Evolutionary conservation across 495 filamentous ascomycete genomes (phyloP).

Genomic region (Aspergillus homomorphus): DNA sequence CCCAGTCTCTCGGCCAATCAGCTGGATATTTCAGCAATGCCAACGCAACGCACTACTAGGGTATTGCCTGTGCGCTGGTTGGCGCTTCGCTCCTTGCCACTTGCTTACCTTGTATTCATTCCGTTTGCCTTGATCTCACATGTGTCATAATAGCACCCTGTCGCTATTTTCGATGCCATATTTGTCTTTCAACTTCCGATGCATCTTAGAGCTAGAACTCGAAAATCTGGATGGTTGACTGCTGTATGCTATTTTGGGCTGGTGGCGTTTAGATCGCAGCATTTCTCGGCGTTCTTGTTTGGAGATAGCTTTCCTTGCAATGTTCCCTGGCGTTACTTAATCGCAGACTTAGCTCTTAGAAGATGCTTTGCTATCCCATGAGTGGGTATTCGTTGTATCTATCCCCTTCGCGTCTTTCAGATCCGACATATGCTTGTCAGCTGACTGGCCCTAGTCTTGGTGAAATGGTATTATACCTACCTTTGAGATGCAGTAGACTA

Average conservation of each 20-base stretch:
- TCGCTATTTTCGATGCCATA: not conserved
- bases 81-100: not conserved
- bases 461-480: too few relatives aligned
- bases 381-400: not conserved
- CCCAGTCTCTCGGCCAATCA: constrained; percentile 26
- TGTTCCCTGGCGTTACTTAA: not conserved
- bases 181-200: not conserved
- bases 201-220: not conserved
- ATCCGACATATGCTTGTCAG: too few relatives aligned
- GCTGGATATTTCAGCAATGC: constrained; percentile 26
- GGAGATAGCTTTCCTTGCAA: not conserved
- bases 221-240: not conserved
- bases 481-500: too few relatives aligned
- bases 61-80: not conserved
- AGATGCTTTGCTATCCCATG: not conserved
- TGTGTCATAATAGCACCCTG: not conserved
- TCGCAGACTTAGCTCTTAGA: not conserved
- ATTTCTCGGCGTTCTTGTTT: not conserved
- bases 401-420: not conserved
- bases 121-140: constrained; percentile 5
- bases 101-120: constrained; percentile 5
- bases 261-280: not conserved
- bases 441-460: too few relatives aligned
- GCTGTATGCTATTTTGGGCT: not conserved
- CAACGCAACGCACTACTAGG: constrained; percentile 25